A percentile compares a stretch with the other conserved stretches of the same genome.
Evolutionary conservation across 164 flowering plant genomes (phyloP).

Genomic region (Houttuynia cordata): DNA sequence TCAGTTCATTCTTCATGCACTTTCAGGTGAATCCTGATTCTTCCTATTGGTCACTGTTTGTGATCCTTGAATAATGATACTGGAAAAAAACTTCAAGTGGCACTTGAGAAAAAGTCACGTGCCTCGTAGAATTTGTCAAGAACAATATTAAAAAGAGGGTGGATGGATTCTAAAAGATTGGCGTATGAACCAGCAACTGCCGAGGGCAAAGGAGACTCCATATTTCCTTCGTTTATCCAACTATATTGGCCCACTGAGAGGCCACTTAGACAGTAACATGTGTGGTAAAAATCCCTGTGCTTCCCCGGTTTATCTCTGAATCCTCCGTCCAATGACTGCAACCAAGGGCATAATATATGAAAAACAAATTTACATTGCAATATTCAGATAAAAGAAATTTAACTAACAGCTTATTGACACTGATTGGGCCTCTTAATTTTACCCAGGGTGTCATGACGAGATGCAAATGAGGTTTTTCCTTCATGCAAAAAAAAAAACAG

Average conservation of each 20-base stretch:
- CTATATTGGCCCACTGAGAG: conserved; percentile 63
- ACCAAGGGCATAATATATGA: too few species aligned
- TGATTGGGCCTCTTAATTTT: too few species aligned
- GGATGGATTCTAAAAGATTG: conserved; percentile 66
- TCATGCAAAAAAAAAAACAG: too few species aligned
- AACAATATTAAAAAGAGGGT: conserved; percentile 66
- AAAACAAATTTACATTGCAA: too few species aligned
- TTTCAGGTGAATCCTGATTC: too few species aligned
- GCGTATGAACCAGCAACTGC: conserved; percentile 59
- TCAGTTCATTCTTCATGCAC: too few species aligned
- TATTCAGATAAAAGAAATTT: too few species aligned
- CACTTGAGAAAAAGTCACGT: conserved; percentile 14
- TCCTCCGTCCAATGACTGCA: conserved; percentile 66
- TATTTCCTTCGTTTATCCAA: conserved; percentile 24
- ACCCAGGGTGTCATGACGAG: too few species aligned
- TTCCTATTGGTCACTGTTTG: too few species aligned
- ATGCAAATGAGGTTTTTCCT: too few species aligned
- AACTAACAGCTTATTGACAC: too few species aligned
- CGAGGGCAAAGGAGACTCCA: conserved; percentile 41
- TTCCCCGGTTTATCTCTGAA: conserved; percentile 87
- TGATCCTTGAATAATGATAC: background rate
- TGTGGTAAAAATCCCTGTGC: conserved; percentile 66
- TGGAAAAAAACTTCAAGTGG: background rate
- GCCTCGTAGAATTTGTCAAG: conserved; percentile 31
- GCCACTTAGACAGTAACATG: conserved; percentile 89